Evolutionary conservation across 139 green algal genomes (phyloP).

Genomic region (Ostreobium quekettii): DNA sequence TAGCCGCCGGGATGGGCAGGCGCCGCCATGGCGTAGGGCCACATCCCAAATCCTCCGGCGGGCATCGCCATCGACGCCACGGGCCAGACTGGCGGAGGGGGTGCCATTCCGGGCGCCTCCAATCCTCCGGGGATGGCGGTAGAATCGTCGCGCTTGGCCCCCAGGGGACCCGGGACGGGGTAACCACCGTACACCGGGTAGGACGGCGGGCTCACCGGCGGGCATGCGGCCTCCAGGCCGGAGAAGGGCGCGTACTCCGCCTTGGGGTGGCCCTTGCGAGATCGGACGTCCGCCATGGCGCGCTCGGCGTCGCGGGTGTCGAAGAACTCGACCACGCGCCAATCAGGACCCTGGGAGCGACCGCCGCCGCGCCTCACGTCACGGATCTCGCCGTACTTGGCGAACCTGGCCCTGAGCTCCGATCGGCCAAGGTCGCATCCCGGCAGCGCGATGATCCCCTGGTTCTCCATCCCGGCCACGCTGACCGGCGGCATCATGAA

Average conservation of each 20-base stretch:
- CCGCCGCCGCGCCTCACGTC: background rate
- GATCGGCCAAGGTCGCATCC: conserved; percentile 10
- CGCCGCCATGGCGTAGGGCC: too few species aligned
- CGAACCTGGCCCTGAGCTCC: background rate
- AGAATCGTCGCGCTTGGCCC: too few species aligned
- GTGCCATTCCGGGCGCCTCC: too few species aligned
- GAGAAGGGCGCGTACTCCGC: conserved; percentile 6
- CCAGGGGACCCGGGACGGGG: too few species aligned
- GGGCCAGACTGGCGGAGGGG: too few species aligned
- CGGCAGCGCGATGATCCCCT: conserved; percentile 14
- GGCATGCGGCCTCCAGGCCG: background rate
- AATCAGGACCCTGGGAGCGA: conserved; percentile 8
- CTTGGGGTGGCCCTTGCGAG: background rate
- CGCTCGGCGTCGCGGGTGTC: conserved; percentile 20
- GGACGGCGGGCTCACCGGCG: background rate
- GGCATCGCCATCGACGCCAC: too few species aligned
- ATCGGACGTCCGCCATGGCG: conserved; percentile 13
- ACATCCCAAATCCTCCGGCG: too few species aligned
- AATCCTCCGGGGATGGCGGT: too few species aligned
- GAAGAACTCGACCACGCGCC: conserved; percentile 22
- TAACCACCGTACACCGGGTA: too few species aligned
- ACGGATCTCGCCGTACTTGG: conserved; percentile 12
- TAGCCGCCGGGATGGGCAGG: too few species aligned
- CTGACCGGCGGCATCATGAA: conserved; percentile 20
- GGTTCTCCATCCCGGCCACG: conserved; percentile 19